Conservation (phyloP, 352 stramenopile species). For the Phytophthora tubulina region DNA sequence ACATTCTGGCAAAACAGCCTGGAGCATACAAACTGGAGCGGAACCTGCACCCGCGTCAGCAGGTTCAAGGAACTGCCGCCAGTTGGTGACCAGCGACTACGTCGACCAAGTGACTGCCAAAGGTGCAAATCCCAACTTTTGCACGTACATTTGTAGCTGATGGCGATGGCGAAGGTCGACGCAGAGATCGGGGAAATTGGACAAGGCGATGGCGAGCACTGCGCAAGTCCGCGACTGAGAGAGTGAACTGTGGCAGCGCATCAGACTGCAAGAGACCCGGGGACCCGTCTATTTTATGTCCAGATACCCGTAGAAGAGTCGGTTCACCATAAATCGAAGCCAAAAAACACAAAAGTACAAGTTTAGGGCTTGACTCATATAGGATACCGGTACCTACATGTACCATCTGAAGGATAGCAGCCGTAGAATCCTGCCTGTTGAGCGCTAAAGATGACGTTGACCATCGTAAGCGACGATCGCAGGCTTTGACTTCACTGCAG, state of each 20-base stretch:
- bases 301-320: constrained; percentile 21
- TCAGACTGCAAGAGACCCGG: not conserved
- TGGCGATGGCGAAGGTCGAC: constrained; percentile 11
- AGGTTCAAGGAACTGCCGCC: constrained; percentile 27
- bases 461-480: not conserved
- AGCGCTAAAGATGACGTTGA: not conserved
- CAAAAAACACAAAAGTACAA: constrained; percentile 24
- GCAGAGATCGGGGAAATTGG: not conserved
- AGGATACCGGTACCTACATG: too few species aligned
- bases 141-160: constrained; percentile 26
- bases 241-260: constrained; percentile 4
- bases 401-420: constrained; percentile 14
- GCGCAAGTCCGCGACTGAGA: constrained; percentile 26
- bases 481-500: not conserved
- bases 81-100: constrained; percentile 7
- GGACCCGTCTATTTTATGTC: constrained; percentile 21
- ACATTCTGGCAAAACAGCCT: constrained; percentile 39
- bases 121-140: constrained; percentile 17
- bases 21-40: constrained; percentile 13
- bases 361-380: constrained; percentile 11
- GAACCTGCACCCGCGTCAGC: constrained; percentile 29
- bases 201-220: not conserved
- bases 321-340: constrained; percentile 1
- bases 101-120: not conserved
- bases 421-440: not conserved